Conservation (phyloP, 2,329 filamentous ascomycete genomes). For the Tricladium varicosporioides region DNA sequence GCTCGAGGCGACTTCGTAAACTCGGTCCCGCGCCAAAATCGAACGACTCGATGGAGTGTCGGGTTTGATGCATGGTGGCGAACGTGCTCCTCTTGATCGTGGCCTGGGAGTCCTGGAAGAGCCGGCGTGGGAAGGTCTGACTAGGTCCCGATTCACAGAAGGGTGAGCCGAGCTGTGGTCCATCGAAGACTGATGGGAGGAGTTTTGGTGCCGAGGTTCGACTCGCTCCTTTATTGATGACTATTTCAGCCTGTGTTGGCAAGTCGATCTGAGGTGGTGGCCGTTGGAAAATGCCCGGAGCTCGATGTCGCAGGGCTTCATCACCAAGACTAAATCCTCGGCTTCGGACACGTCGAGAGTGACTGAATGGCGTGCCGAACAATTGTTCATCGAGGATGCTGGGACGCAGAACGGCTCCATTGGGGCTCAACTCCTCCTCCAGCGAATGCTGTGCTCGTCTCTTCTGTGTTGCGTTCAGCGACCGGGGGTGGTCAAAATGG, state of each 20-base stretch:
- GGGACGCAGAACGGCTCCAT: slow-evolving; percentile 26
- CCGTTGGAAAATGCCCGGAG: slow-evolving; percentile 23
- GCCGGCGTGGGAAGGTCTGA: slow-evolving; percentile 60
- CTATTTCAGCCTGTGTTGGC: neutral
- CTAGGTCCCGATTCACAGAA: slow-evolving; percentile 51
- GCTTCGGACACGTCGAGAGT: slow-evolving; percentile 31
- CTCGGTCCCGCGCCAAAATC: slow-evolving; percentile 30
- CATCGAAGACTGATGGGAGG: slow-evolving; percentile 34
- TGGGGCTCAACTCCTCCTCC: slow-evolving; percentile 28
- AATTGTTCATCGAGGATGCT: slow-evolving; percentile 32
- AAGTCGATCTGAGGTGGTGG: slow-evolving; percentile 6
- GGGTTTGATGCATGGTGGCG: slow-evolving; percentile 53
- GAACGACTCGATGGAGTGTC: slow-evolving; percentile 32
- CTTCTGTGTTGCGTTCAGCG: slow-evolving; percentile 31
- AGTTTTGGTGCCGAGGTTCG: slow-evolving; percentile 22
- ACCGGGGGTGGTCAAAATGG: slow-evolving; percentile 25
- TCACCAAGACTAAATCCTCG: slow-evolving; percentile 35
- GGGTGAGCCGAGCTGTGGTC: slow-evolving; percentile 55
- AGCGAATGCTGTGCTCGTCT: slow-evolving; percentile 30
- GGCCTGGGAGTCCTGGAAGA: slow-evolving; percentile 39
- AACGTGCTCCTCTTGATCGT: slow-evolving; percentile 46
- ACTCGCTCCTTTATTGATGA: neutral
- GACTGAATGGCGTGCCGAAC: slow-evolving; percentile 26
- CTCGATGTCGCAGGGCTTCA: slow-evolving; percentile 24
- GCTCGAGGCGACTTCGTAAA: slow-evolving; percentile 27